Evolutionary conservation across 2,329 filamentous ascomycete genomes (phyloP).

Genomic region (Pseudogymnoascus sp.): DNA sequence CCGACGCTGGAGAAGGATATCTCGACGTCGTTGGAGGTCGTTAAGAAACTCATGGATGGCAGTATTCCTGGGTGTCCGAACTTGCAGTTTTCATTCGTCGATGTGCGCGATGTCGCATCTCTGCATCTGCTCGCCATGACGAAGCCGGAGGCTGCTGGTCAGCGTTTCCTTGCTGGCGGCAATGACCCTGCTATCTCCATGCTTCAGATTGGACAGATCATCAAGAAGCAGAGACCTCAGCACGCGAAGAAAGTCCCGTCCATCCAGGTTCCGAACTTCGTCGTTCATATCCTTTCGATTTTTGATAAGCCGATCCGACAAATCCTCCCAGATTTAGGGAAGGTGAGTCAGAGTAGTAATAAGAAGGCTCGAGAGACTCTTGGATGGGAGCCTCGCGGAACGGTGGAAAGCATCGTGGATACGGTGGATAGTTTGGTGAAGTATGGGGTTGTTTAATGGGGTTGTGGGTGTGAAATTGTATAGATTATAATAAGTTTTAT

Average conservation of each 20-base stretch:
- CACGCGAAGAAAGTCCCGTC: constrained; percentile 12
- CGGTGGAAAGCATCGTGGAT: constrained; percentile 15
- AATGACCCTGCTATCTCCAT: constrained; percentile 17
- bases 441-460: constrained; percentile 3
- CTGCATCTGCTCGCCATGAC: constrained; percentile 30
- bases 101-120: constrained; percentile 31
- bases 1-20: constrained; percentile 27
- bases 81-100: constrained; percentile 26
- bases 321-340: constrained; percentile 1
- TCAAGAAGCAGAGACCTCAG: constrained; percentile 20
- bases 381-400: constrained; percentile 2
- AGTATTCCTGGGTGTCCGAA: constrained; percentile 26
- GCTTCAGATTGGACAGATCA: constrained; percentile 22
- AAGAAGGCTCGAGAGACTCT: constrained; percentile 6
- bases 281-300: neutral
- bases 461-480: neutral
- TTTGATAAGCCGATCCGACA: neutral
- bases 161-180: constrained; percentile 24
- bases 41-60: constrained; percentile 29
- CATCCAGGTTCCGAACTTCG: constrained; percentile 13
- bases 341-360: neutral
- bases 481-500: neutral
- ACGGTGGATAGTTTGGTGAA: constrained; percentile 14
- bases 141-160: constrained; percentile 21
- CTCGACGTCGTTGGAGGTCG: constrained; percentile 23